These are phyloP conservation scores for Eucalyptus regnans DNA, from an alignment of 345 rosid genomes.

Conservation along the genomic window DNA sequence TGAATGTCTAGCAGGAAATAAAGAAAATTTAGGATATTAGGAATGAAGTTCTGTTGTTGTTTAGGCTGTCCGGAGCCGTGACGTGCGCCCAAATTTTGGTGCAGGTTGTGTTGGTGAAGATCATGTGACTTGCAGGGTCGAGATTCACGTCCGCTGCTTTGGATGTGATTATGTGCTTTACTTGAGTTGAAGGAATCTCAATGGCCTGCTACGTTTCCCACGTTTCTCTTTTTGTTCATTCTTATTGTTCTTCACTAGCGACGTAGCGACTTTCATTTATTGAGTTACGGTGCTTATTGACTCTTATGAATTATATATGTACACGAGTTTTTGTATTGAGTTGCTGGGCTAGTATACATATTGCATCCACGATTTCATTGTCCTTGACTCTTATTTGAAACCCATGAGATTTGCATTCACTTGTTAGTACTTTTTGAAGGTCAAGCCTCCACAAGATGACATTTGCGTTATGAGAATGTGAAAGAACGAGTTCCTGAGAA, in stretches of 20 bases:
- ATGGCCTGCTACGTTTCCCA: slow-evolving; percentile 1
- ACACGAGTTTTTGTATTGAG: background rate
- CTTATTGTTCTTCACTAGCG: background rate
- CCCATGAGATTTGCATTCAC: background rate
- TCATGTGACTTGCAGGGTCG: slow-evolving; percentile 14
- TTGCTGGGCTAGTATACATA: background rate
- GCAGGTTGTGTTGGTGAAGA: slow-evolving; percentile 79
- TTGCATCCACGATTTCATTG: background rate
- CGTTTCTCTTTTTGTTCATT: background rate
- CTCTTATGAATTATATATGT: background rate
- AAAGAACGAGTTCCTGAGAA: background rate
- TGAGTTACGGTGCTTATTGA: background rate
- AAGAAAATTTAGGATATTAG: background rate
- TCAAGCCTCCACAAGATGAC: background rate
- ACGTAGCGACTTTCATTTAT: background rate
- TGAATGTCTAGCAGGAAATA: background rate
- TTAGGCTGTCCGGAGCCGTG: background rate
- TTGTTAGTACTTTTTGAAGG: background rate
- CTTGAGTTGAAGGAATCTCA: slow-evolving; percentile 21
- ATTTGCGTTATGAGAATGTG: background rate
- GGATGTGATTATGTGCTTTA: slow-evolving; percentile 1
- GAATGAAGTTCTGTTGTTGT: background rate
- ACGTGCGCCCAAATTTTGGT: background rate
- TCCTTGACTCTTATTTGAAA: background rate
- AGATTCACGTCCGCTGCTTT: slow-evolving; percentile 7